Conservation (phyloP, 176 grass and related monocot genomes). For the Oryza coarctata region DNA sequence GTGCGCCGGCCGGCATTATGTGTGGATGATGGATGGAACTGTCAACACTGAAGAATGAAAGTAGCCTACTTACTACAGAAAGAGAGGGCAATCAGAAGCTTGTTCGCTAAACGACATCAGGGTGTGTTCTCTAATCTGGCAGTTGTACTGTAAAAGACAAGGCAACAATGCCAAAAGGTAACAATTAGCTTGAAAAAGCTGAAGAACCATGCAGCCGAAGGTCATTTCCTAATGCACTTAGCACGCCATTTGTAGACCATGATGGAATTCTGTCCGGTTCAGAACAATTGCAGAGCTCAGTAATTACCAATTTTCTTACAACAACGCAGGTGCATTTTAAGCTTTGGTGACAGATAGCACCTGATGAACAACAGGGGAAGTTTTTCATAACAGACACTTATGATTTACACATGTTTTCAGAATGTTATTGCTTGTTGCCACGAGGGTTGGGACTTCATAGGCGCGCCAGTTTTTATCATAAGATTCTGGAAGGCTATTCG, state of each 20-base stretch:
- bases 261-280: neutral
- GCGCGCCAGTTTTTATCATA: neutral
- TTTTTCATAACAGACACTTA: neutral
- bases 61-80: neutral
- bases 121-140: neutral
- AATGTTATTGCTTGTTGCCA: neutral
- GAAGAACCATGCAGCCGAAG: neutral
- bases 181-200: conserved; percentile 1
- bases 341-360: neutral
- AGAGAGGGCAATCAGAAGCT: neutral
- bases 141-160: neutral
- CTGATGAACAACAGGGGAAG: neutral
- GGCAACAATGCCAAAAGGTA: neutral
- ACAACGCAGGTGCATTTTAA: neutral
- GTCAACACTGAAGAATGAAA: neutral
- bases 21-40: neutral
- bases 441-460: neutral
- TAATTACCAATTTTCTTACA: neutral
- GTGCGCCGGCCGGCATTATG: neutral
- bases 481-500: neutral
- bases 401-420: neutral
- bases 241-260: neutral
- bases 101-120: neutral
- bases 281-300: neutral
- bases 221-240: neutral